These are phyloP conservation scores for Yamadazyma mexicana DNA, from an alignment of 1,139 yeast genomes.

Conservation along the genomic window DNA sequence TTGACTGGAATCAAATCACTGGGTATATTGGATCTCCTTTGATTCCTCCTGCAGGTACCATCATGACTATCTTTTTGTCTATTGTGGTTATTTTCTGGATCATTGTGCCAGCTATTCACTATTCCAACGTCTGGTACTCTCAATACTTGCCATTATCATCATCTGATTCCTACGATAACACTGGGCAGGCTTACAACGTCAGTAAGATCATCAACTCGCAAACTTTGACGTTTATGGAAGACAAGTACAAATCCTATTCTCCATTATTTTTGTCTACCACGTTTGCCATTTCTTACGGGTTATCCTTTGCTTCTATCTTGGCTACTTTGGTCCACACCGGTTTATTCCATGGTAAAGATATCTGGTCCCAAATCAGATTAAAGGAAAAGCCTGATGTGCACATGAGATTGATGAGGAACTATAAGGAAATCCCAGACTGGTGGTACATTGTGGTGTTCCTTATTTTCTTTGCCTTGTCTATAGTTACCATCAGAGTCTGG, in stretches of 20 bases:
- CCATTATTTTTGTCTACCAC: conserved; percentile 62
- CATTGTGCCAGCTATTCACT: conserved; percentile 42
- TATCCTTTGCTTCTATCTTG: conserved; percentile 60
- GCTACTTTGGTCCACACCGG: conserved; percentile 40
- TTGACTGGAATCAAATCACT: conserved; percentile 47
- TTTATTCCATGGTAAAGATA: conserved; percentile 57
- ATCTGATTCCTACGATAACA: conserved; percentile 40
- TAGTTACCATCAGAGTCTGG: conserved; percentile 41
- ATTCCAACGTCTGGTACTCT: conserved; percentile 44
- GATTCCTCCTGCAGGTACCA: conserved; percentile 63
- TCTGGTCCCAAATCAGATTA: conserved; percentile 41
- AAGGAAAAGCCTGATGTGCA: conserved; percentile 49
- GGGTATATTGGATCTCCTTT: conserved; percentile 66
- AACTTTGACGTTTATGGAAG: conserved; percentile 40
- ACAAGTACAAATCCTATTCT: conserved; percentile 49
- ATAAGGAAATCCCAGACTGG: conserved; percentile 67
- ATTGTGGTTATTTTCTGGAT: conserved; percentile 45
- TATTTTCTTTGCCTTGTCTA: conserved; percentile 38
- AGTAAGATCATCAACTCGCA: conserved; percentile 40
- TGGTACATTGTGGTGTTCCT: conserved; percentile 55
- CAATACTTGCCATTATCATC: conserved; percentile 45
- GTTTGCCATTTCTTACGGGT: conserved; percentile 60
- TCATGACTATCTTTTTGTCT: conserved; percentile 50
- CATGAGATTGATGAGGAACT: conserved; percentile 58
- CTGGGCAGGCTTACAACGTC: conserved; percentile 34